phyloP scores from a whole-genome alignment of 768 basidiomycete genomes.

The Lactarius vividus region DNA sequence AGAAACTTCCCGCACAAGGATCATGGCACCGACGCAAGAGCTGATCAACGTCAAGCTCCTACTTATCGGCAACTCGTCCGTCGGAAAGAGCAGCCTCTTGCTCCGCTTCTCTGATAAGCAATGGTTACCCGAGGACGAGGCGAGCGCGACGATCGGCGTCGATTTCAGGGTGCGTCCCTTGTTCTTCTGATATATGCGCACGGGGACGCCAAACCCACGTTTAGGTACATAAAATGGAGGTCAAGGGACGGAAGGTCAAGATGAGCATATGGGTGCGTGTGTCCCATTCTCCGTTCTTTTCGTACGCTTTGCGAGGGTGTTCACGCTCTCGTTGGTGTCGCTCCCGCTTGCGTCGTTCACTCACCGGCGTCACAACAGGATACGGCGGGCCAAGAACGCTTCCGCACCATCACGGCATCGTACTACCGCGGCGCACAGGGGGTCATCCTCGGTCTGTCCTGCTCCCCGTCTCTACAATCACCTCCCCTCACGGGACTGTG shows the following conservation, averaged over 20 bases:
- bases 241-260: slow-evolving; percentile 82
- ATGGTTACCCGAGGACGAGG: slow-evolving; percentile 90
- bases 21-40: slow-evolving; percentile 22
- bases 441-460: slow-evolving; percentile 63
- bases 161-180: slow-evolving; percentile 68
- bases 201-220: not conserved
- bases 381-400: slow-evolving; percentile 95
- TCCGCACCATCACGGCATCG: slow-evolving; percentile 90
- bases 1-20: not conserved
- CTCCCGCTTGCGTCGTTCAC: not conserved
- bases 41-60: slow-evolving; percentile 74
- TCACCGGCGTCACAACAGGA: slow-evolving; percentile 57
- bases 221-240: slow-evolving; percentile 86
- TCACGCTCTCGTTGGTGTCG: too few species aligned
- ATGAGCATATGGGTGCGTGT: slow-evolving; percentile 92
- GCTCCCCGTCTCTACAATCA: not conserved
- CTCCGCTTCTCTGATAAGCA: slow-evolving; percentile 96
- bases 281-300: too few species aligned
- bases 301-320: not conserved
- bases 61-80: slow-evolving; percentile 84
- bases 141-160: slow-evolving; percentile 80
- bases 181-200: not conserved
- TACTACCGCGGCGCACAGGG: slow-evolving; percentile 92
- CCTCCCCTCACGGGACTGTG: not conserved
- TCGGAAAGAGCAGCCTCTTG: slow-evolving; percentile 89